phyloP scores from a whole-genome alignment of 2,329 filamentous ascomycete species.

The Scedosporium boydii region DNA sequence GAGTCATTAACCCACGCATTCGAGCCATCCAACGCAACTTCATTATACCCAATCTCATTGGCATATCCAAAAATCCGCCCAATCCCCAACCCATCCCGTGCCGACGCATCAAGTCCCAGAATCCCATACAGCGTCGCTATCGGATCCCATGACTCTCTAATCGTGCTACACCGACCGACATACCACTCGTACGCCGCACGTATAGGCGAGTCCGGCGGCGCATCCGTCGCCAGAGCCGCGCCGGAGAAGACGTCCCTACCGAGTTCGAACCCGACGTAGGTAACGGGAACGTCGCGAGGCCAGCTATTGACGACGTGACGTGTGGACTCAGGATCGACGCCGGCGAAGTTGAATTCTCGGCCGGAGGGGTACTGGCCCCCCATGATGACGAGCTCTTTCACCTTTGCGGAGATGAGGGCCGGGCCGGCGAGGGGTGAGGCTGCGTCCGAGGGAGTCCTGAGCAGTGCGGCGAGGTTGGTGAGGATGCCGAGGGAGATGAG shows the following conservation, averaged over 20 bases:
- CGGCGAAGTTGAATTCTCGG: slow-evolving; percentile 39
- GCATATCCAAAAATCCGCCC: not conserved
- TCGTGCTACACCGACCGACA: slow-evolving; percentile 17
- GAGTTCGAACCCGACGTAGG: slow-evolving; percentile 34
- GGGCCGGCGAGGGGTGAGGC: slow-evolving; percentile 27
- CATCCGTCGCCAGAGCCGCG: slow-evolving; percentile 20
- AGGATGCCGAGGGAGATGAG: slow-evolving; percentile 36
- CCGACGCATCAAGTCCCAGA: slow-evolving; percentile 20
- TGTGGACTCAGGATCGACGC: slow-evolving; percentile 24
- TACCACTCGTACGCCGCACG: slow-evolving; percentile 30
- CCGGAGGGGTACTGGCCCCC: slow-evolving; percentile 39
- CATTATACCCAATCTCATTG: not conserved
- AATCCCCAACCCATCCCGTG: not conserved
- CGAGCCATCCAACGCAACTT: not conserved
- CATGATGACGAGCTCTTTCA: slow-evolving; percentile 41
- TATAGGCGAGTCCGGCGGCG: slow-evolving; percentile 23
- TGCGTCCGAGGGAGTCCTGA: slow-evolving; percentile 32
- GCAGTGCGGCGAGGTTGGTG: slow-evolving; percentile 34
- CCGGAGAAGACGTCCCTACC: slow-evolving; percentile 32
- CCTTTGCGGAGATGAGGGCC: slow-evolving; percentile 32
- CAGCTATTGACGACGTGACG: slow-evolving; percentile 36
- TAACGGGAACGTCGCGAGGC: slow-evolving; percentile 21
- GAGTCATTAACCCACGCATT: not conserved
- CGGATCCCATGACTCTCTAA: slow-evolving; percentile 31
- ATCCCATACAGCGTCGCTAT: slow-evolving; percentile 30